A percentile compares a stretch with the other conserved stretches of the same genome.
These are phyloP conservation scores for Wickerhamomyces queroliae DNA, from an alignment of 805 yeast species.

Conservation along the genomic window DNA sequence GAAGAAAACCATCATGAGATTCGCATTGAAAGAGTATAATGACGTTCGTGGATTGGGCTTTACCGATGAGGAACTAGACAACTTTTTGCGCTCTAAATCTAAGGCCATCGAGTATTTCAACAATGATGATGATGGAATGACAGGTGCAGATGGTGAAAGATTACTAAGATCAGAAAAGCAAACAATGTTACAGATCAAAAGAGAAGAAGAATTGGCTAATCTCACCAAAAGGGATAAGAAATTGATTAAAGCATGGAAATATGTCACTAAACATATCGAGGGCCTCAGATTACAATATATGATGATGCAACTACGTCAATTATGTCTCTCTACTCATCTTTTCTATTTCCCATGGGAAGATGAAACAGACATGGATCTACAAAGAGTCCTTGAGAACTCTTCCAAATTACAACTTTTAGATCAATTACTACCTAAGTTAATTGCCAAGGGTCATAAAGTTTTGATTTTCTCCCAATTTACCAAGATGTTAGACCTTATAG, in stretches of 20 bases:
- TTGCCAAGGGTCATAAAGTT: constrained; percentile 54
- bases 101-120: constrained; percentile 24
- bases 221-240: constrained; percentile 6
- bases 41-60: constrained; percentile 29
- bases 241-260: constrained; percentile 8
- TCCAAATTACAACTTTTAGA: constrained; percentile 70
- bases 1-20: constrained; percentile 37
- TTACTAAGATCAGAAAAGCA: neutral
- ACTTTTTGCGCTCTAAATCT: constrained; percentile 35
- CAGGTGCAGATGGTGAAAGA: constrained; percentile 5
- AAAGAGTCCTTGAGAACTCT: constrained; percentile 46
- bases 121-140: constrained; percentile 14
- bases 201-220: constrained; percentile 3
- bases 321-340: constrained; percentile 82
- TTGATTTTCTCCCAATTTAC: constrained; percentile 87
- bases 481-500: constrained; percentile 70
- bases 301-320: constrained; percentile 78
- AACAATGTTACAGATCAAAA: constrained; percentile 8
- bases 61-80: constrained; percentile 28
- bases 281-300: constrained; percentile 55
- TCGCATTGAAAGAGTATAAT: constrained; percentile 47
- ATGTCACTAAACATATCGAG: constrained; percentile 34
- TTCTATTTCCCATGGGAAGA: constrained; percentile 73
- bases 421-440: constrained; percentile 49
- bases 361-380: constrained; percentile 33